Evolutionary conservation across 805 yeast genomes (phyloP), one percentile per base, ranked within the genome.

Genomic region (Cyberlindnera saturnus): DNA sequence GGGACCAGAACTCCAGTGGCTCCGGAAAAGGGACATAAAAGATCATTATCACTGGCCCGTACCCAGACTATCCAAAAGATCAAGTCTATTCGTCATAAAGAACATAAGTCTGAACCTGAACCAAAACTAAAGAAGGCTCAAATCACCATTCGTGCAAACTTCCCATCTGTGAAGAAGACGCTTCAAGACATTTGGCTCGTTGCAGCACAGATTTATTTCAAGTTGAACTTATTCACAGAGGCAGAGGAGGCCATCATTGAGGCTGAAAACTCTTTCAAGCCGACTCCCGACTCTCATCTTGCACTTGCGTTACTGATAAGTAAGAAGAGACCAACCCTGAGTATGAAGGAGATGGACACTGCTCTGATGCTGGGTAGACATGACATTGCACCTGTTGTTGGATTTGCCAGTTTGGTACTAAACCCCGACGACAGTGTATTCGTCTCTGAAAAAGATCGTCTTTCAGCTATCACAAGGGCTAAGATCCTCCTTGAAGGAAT

Each of bases 171-270:
- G 6, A 48, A 43, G 18, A 59, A 52, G 19, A 54, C 78, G 9
- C 57, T 81, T 37, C 87, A 81, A 52, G 69, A 70, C 30, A 56
- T 86, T 19, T 89, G 96, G 96, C 59, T 89, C 39, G 77, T 88
- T 76, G 72, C 86, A 0, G 73, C 88, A 0, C 71, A 73, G 32
- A 64, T 87, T 23, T 88, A 86, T 57, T 65, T 75, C 52, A 74
- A 75, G 45, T 70, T 75, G 6, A 80, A 75, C 1, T 60, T 75
- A 33, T 49, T 65, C 1, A 71, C 66, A 3, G 95, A 87, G 41
- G 79, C 90, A 1, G 80, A 79, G 52, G 79, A 75, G 45, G 82
- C 95, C 38, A 71, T 88, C 5, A 70, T 73, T 7, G 96, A 88
- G 60, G 87, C 95, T 1, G 82, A 75, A 44, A 61, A 69, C 2